Conservation (phyloP, 73 alveolate species). For the Effrenium voratum region DNA sequence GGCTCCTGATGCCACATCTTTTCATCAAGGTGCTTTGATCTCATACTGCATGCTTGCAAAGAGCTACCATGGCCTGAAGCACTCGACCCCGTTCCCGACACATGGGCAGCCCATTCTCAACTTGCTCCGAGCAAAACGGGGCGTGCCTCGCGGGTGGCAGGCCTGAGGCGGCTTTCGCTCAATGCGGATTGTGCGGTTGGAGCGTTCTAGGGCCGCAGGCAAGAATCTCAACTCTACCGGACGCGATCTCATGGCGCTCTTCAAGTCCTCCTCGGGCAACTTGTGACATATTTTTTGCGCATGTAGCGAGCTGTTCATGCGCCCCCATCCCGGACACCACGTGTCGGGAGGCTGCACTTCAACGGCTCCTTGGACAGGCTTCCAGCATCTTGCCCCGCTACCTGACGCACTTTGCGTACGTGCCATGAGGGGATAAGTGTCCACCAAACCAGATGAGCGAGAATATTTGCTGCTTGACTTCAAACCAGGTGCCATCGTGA, state of each 20-base stretch:
- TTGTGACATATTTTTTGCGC: not conserved
- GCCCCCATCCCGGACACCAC: not conserved
- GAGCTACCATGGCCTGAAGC: too few species aligned
- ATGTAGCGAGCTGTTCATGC: not conserved
- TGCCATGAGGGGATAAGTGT: not conserved
- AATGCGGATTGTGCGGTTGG: too few species aligned
- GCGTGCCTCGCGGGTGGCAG: too few species aligned
- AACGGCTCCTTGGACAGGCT: slow-evolving; percentile 17
- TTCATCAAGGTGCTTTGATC: too few species aligned
- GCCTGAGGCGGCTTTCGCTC: too few species aligned
- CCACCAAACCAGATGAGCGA: not conserved
- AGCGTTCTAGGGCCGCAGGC: not conserved
- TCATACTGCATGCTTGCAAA: too few species aligned
- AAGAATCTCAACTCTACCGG: slow-evolving; percentile 48
- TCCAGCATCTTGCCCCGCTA: slow-evolving; percentile 36
- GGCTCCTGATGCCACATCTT: too few species aligned
- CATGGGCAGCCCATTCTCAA: too few species aligned
- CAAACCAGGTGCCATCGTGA: not conserved
- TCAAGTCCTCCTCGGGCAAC: slow-evolving; percentile 6
- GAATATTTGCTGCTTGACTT: not conserved
- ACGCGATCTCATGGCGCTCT: slow-evolving; percentile 50
- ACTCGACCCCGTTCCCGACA: too few species aligned
- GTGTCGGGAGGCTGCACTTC: not conserved
- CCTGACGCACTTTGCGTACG: not conserved
- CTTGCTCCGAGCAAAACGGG: too few species aligned